A percentile compares a stretch with the other conserved stretches of the same genome.
Conservation (phyloP, 495 filamentous ascomycete species). For the Platismatia glauca region DNA sequence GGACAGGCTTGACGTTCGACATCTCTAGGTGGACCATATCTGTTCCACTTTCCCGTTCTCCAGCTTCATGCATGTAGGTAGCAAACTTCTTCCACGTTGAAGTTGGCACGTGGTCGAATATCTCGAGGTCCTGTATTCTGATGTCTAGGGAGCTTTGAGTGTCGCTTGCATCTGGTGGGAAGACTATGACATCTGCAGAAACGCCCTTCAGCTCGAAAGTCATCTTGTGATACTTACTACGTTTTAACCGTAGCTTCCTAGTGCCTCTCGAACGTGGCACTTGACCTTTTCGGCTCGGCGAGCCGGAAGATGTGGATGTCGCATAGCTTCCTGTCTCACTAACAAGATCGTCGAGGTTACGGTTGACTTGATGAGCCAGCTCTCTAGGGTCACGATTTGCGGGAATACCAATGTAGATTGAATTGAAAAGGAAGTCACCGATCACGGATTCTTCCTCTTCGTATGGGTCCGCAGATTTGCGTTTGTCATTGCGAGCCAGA, state of each 20-base stretch:
- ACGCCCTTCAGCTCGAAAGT: constrained; percentile 88
- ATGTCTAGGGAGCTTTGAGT: constrained; percentile 81
- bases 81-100: constrained; percentile 99
- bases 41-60: constrained; percentile 70
- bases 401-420: constrained; percentile 92
- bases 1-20: constrained; percentile 74
- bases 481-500: constrained; percentile 40
- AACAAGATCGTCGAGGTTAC: constrained; percentile 71
- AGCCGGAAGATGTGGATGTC: constrained; percentile 53
- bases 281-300: constrained; percentile 45
- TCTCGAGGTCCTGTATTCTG: constrained; percentile 69
- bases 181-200: constrained; percentile 73
- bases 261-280: constrained; percentile 40
- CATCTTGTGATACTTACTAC: constrained; percentile 90
- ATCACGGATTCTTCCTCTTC: constrained; percentile 81
- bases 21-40: constrained; percentile 88
- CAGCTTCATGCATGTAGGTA: constrained; percentile 82
- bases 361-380: constrained; percentile 73
- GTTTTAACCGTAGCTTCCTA: constrained; percentile 57
- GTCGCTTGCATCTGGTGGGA: constrained; percentile 67
- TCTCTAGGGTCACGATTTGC: constrained; percentile 75
- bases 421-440: constrained; percentile 94
- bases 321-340: constrained; percentile 87
- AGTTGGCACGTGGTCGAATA: constrained; percentile 89
- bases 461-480: constrained; percentile 39